Percentiles rank a stretch among this genome's conserved stretches.
Conservation (phyloP, 768 basidiomycete species). For the Lepiota brunneoincarnata region DNA sequence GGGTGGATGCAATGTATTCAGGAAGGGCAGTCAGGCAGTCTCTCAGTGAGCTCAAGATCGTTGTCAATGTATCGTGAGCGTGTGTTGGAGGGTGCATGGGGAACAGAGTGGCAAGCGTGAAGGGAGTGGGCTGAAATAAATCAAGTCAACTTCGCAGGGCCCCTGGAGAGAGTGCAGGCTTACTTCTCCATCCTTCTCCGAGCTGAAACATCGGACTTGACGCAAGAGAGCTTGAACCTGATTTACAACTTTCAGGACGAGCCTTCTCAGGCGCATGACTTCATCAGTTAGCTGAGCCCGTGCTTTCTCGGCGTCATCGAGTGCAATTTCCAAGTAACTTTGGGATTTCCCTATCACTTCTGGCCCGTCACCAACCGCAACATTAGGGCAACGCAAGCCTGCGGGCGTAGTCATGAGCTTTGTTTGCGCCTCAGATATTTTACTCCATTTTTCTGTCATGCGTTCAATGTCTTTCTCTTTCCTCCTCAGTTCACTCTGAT, state of each 20-base stretch:
- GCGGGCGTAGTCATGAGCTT: conserved; percentile 48
- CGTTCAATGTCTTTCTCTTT: conserved; percentile 78
- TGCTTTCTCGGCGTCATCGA: conserved; percentile 72
- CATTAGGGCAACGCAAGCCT: conserved; percentile 57
- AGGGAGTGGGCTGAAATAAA: conserved; percentile 35
- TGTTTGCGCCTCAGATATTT: conserved; percentile 63
- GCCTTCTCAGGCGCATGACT: conserved; percentile 55
- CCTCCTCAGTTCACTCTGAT: conserved; percentile 74
- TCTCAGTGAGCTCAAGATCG: conserved; percentile 41
- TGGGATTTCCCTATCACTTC: conserved; percentile 48
- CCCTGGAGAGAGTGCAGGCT: conserved; percentile 14
- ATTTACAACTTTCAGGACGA: conserved; percentile 63
- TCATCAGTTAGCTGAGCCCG: conserved; percentile 61
- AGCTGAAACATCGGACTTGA: conserved; percentile 36
- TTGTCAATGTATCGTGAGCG: conserved; percentile 45
- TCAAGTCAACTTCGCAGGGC: conserved; percentile 10
- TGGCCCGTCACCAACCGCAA: conserved; percentile 41
- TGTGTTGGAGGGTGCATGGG: conserved; percentile 49
- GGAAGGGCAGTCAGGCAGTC: conserved; percentile 28
- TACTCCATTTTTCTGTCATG: conserved; percentile 72
- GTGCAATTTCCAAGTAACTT: conserved; percentile 59
- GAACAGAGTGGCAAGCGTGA: conserved; percentile 50
- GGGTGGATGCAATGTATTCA: conserved; percentile 20
- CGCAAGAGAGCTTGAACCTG: conserved; percentile 57
- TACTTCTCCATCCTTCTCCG: conserved; percentile 49